These are phyloP conservation scores for Staphylotrichum longicolle DNA, from an alignment of 495 filamentous ascomycete species.

Conservation along the genomic window DNA sequence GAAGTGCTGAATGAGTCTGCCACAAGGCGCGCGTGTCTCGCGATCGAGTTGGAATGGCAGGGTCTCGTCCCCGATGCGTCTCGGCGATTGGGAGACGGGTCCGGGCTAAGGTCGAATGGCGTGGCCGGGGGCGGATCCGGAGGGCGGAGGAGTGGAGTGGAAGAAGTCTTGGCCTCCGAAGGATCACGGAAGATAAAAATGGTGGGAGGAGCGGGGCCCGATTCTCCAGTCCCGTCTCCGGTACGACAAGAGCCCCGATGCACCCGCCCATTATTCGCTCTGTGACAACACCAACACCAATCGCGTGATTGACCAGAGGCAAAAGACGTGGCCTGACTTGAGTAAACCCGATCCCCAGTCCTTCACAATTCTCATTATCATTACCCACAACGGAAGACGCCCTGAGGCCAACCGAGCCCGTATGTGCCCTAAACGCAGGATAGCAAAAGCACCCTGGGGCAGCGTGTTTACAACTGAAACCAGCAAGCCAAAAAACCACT, in stretches of 20 bases:
- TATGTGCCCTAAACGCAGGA: neutral
- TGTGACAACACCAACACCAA: too few relatives aligned
- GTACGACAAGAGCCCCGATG: too few relatives aligned
- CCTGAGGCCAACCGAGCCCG: too few relatives aligned
- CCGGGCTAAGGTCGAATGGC: neutral
- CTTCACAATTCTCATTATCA: too few relatives aligned
- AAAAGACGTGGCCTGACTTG: too few relatives aligned
- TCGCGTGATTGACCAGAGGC: too few relatives aligned
- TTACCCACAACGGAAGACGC: too few relatives aligned
- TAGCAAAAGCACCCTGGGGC: neutral
- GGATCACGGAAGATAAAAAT: constrained; percentile 22
- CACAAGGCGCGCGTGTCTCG: neutral
- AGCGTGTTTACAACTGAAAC: neutral
- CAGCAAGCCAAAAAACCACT: neutral
- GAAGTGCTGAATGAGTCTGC: neutral
- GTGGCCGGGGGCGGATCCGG: constrained; percentile 13
- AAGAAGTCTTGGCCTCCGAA: constrained; percentile 27
- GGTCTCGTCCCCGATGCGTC: neutral
- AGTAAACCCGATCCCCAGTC: too few relatives aligned
- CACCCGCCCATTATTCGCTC: too few relatives aligned
- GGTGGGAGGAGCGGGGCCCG: too few relatives aligned
- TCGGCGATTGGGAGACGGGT: constrained; percentile 6
- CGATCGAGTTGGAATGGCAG: neutral
- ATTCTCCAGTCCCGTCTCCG: too few relatives aligned
- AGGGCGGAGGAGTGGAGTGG: constrained; percentile 19